Percentiles rank a stretch among this genome's conserved stretches.
These are phyloP conservation scores for Coniophora puteana DNA, from an alignment of 1,284 basidiomycete genomes.

Conservation along the genomic window DNA sequence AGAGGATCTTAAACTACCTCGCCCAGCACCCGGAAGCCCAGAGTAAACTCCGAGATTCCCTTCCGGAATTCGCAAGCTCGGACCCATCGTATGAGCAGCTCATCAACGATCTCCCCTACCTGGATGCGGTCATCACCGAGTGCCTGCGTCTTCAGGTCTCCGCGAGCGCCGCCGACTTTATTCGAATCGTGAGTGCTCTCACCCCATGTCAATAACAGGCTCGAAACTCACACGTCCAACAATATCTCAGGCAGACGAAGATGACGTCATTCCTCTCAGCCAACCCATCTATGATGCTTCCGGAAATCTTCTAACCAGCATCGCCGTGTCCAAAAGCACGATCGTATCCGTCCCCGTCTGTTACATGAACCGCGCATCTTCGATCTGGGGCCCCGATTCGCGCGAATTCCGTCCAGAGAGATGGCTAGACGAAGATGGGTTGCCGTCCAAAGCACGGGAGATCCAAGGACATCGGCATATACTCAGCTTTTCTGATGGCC, in stretches of 20 bases:
- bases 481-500: no score
- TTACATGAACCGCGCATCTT: slow-evolving; percentile 41
- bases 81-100: slow-evolving; percentile 12
- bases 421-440: slow-evolving; percentile 53
- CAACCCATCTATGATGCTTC: slow-evolving; percentile 30
- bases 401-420: slow-evolving; percentile 69
- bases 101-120: slow-evolving; percentile 10
- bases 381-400: slow-evolving; percentile 66
- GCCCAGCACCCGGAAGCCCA: slow-evolving; percentile 9
- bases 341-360: slow-evolving; percentile 36
- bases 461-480: no score
- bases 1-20: slow-evolving; percentile 10
- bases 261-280: slow-evolving; percentile 47
- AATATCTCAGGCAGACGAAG: slow-evolving; percentile 39
- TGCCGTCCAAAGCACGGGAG: no score
- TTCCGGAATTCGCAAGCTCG: slow-evolving; percentile 5
- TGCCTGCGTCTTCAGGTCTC: slow-evolving; percentile 9
- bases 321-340: slow-evolving; percentile 41
- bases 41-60: slow-evolving; percentile 9
- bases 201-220: no score
- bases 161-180: slow-evolving; percentile 1
- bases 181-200: slow-evolving; percentile 5
- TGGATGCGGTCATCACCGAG: slow-evolving; percentile 12
- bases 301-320: slow-evolving; percentile 31
- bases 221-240: no score